Conservation (phyloP, 139 green algal genomes). For the Haematococcus sp. region DNA sequence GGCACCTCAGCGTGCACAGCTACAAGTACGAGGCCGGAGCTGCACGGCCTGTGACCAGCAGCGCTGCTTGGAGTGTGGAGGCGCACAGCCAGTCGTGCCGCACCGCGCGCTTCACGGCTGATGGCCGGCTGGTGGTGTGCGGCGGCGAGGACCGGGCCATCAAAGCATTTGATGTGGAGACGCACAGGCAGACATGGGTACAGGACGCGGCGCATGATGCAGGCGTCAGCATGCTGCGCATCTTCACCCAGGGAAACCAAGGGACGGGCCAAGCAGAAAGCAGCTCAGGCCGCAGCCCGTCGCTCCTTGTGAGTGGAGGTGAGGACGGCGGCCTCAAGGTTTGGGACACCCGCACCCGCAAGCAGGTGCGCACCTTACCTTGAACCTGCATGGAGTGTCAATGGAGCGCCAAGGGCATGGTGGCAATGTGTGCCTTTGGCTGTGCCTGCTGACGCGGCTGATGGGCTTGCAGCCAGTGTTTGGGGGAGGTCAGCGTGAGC, state of each 20-base stretch:
- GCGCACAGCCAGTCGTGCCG: slow-evolving; percentile 1
- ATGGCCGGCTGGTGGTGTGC: slow-evolving; percentile 2
- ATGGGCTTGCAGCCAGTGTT: too few species aligned
- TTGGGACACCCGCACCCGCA: slow-evolving; percentile 71
- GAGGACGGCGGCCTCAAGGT: slow-evolving; percentile 75
- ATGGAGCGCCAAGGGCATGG: background rate
- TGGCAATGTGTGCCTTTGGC: background rate
- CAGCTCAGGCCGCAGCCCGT: background rate
- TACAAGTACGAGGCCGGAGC: slow-evolving; percentile 11
- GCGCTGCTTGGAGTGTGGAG: background rate
- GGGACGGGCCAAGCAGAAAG: background rate
- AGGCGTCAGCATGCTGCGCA: slow-evolving; percentile 56
- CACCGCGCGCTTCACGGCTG: slow-evolving; percentile 10
- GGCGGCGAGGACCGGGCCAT: slow-evolving; percentile 34
- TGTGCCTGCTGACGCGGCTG: too few species aligned
- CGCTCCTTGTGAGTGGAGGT: slow-evolving; percentile 64
- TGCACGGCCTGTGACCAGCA: background rate
- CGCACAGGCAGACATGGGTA: slow-evolving; percentile 29
- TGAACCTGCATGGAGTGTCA: background rate
- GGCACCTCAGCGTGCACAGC: slow-evolving; percentile 6
- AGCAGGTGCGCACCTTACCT: slow-evolving; percentile 2
- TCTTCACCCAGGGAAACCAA: background rate
- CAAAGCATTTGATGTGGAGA: slow-evolving; percentile 42
- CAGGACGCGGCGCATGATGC: slow-evolving; percentile 56
- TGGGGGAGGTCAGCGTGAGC: too few species aligned